Percentiles rank a stretch among this genome's conserved stretches.
Evolutionary conservation across 2,329 filamentous ascomycete species (phyloP).

Genomic region (Neurospora sp.): DNA sequence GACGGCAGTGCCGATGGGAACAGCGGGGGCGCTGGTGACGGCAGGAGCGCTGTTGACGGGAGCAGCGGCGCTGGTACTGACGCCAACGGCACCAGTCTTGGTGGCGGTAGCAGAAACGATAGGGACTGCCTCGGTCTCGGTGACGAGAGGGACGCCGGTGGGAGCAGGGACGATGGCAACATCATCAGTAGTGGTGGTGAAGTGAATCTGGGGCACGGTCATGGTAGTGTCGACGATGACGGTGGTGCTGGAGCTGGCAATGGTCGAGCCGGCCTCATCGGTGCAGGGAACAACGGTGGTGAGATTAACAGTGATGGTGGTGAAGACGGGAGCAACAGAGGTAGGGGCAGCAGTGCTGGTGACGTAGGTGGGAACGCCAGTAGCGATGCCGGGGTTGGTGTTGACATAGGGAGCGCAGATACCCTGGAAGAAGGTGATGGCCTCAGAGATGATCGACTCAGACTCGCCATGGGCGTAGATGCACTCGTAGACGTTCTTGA

Average conservation of each 20-base stretch:
- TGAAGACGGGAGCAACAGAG: constrained; percentile 28
- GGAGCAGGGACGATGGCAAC: constrained; percentile 34
- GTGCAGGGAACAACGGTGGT: constrained; percentile 44
- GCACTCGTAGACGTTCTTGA: constrained; percentile 71
- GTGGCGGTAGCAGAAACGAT: constrained; percentile 28
- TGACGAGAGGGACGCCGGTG: constrained; percentile 20
- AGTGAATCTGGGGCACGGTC: constrained; percentile 43
- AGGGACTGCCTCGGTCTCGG: constrained; percentile 19
- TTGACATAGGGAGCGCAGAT: constrained; percentile 72
- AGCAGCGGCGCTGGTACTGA: constrained; percentile 19
- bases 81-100: constrained; percentile 20
- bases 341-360: constrained; percentile 37
- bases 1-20: constrained; percentile 25
- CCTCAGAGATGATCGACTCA: constrained; percentile 56
- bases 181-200: constrained; percentile 29
- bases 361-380: constrained; percentile 52
- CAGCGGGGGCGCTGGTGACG: constrained; percentile 16
- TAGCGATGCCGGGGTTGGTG: constrained; percentile 78
- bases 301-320: constrained; percentile 38
- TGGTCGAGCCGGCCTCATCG: constrained; percentile 33
- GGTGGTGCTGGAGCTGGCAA: constrained; percentile 42
- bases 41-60: constrained; percentile 14
- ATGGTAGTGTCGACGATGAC: constrained; percentile 36
- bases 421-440: constrained; percentile 78
- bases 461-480: constrained; percentile 65